Base-by-base conservation (phyloP, 1,139 yeast genomes). In the Blastobotrys aristatus region DNA sequence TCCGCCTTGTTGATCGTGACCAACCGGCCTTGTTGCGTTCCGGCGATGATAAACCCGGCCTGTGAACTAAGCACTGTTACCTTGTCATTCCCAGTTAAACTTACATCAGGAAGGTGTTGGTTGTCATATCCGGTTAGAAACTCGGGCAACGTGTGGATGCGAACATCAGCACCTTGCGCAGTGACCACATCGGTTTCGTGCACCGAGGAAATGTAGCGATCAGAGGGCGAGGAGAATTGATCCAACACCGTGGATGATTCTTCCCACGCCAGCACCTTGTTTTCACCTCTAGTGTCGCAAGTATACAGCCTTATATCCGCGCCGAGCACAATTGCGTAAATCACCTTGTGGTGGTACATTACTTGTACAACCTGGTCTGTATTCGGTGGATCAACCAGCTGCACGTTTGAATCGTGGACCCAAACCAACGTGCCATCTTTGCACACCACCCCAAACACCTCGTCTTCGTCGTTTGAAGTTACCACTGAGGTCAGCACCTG, bases 381-480 rank as follows among this genome's bases (percentile, higher is more conserved):
- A 13, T 40, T 46, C 10, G 32, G 35, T 7, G 42, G 45, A n/a
- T 47, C 47, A 13, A 58, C 30, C 17, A 55, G 46, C 36, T 56
- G 57, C 16, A 56, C 57, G 33, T 53, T 54, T 2, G 57, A 52
- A 14, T 51, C 45, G 6, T 50, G 44, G 4, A 59, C 59, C 55
- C 59, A 54, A 8, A 54, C 52, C 13, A 59, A 46, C 4, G 48
- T 46, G 8, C 56, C 59, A 42, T 57, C 56, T 11, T 47, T 46
- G n/a, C 56, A 48, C 13, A 56, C 37, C 11, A 56, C 46, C 2
- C 61, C 62, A 51, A 58, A 59, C 2, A 47, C 31, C 17, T 49
- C 52, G 24, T 45, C 48, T 7, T 38, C 29, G 8, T 37, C 27
- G 20, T 36, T 11, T 3, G 38, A 34, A 20, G 31, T 39, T 32